Base-by-base conservation (phyloP, 2,329 filamentous ascomycete genomes). In the Aspergillus candidus region DNA sequence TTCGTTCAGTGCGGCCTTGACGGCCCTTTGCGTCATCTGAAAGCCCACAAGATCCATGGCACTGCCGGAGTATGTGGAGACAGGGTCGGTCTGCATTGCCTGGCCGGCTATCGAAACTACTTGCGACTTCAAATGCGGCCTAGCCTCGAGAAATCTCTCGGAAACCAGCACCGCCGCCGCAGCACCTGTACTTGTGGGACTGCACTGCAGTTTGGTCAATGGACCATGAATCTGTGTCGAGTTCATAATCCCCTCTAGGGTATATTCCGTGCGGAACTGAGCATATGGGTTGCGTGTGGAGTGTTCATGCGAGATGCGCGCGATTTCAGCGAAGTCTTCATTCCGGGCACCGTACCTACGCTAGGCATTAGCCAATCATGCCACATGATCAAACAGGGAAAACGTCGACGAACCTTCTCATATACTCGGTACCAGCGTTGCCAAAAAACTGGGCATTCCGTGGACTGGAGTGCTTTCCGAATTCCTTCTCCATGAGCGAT, bases 121-220 rank as follows among this genome's bases (percentile, higher is more conserved):
- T 57, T 89, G 86, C 42, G 77, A 74, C 61, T 82, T 82, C 46
- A 95, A 79, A 57, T 94, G 82, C 1, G 89, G 89, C 15, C 87
- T 79, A 6, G 83, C 82, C 59, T 90, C 84, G 40, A 96, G 79
- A 76, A 95, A 97, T 39, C 76, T 77, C 68, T 94, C 83, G 0
- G 88, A 94, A 41, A 95, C 88, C 38, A 97, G 73, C 32, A 96
- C 83, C 11, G 87, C 88, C 1, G 91, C 89, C 1, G 89, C 91
- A 37, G 84, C 87, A 39, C 91, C 91, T 67, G 96, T 91, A 0
- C 87, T 94, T 0, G 91, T 96, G 1, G 91, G 91, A 69, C 90
- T 95, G 77, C 91, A 96, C 72, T 96, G 91, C n/a, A 96, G 82
- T 70, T 95, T 96, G 44, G 91, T 96, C 44, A 96, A 77, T 11